These are phyloP conservation scores for Chaetomidium leptoderma DNA, from an alignment of 495 filamentous ascomycete genomes.

Conservation along the genomic window DNA sequence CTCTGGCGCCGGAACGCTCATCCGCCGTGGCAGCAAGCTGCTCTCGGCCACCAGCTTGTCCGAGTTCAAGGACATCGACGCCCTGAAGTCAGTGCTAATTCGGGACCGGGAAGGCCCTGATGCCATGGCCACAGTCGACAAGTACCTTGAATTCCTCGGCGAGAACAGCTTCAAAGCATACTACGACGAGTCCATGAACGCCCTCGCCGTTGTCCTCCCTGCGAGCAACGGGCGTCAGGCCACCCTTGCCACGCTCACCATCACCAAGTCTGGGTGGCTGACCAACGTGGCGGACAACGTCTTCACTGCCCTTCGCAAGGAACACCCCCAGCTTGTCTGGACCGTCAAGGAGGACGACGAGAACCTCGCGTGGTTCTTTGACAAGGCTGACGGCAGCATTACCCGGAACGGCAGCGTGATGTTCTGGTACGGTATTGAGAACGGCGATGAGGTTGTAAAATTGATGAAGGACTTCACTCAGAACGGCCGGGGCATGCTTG, in stretches of 20 bases:
- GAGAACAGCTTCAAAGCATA: constrained; percentile 85
- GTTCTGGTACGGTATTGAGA: constrained; percentile 94
- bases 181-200: constrained; percentile 95
- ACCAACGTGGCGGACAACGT: constrained; percentile 98
- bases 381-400: constrained; percentile 91
- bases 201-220: constrained; percentile 86
- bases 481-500: constrained; percentile 83
- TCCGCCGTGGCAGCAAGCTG: constrained; percentile 88
- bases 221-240: constrained; percentile 55
- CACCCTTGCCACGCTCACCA: constrained; percentile 87
- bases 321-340: constrained; percentile 88
- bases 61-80: constrained; percentile 72
- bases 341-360: constrained; percentile 96
- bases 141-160: constrained; percentile 73
- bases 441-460: constrained; percentile 76
- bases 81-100: constrained; percentile 77
- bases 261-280: constrained; percentile 93
- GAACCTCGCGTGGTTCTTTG: constrained; percentile 98
- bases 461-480: constrained; percentile 84
- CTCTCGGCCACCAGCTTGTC: constrained; percentile 66
- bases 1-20: constrained; percentile 90
- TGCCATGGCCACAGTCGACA: constrained; percentile 76
- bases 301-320: constrained; percentile 87
- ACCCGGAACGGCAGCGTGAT: constrained; percentile 80
- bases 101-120: constrained; percentile 83